phyloP scores from a whole-genome alignment of 345 rosid genomes.

The Brassica rapa region DNA sequence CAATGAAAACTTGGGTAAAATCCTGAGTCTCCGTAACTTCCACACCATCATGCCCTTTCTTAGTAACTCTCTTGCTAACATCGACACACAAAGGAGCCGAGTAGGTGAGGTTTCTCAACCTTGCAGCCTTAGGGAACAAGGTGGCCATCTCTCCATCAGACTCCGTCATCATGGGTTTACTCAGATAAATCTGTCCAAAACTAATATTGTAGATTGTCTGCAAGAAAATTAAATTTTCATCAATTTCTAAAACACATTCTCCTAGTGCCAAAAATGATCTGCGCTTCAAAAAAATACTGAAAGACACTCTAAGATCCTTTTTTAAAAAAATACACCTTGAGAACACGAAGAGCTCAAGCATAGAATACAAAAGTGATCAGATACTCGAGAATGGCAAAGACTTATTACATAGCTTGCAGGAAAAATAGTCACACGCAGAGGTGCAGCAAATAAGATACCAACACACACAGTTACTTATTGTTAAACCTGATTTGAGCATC shows the following conservation, averaged over 20 bases:
- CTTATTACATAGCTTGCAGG: constrained; percentile 61
- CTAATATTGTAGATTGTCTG: constrained; percentile 93
- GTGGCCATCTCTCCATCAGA: constrained; percentile 98
- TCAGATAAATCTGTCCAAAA: constrained; percentile 94
- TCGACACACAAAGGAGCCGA: constrained; percentile 96
- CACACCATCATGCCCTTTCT: constrained; percentile 98
- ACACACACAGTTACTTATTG: neutral
- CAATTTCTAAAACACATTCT: neutral
- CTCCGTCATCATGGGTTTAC: constrained; percentile 99
- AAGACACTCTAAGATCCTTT: no score
- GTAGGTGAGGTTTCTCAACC: constrained; percentile 93
- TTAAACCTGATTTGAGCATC: no score
- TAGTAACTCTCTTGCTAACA: constrained; percentile 84
- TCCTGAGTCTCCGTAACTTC: constrained; percentile 94
- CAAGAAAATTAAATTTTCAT: constrained; percentile 30
- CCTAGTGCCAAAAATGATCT: constrained; percentile 4
- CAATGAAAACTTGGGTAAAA: constrained; percentile 92
- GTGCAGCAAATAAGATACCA: neutral
- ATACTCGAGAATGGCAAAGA: neutral
- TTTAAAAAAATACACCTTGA: neutral
- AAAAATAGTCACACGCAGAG: constrained; percentile 18
- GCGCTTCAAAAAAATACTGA: neutral
- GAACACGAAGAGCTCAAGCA: neutral
- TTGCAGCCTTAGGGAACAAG: constrained; percentile 96
- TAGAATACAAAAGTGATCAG: neutral